Conservation (phyloP, 306 rosid genomes). For the Astragalus glycyphyllos region DNA sequence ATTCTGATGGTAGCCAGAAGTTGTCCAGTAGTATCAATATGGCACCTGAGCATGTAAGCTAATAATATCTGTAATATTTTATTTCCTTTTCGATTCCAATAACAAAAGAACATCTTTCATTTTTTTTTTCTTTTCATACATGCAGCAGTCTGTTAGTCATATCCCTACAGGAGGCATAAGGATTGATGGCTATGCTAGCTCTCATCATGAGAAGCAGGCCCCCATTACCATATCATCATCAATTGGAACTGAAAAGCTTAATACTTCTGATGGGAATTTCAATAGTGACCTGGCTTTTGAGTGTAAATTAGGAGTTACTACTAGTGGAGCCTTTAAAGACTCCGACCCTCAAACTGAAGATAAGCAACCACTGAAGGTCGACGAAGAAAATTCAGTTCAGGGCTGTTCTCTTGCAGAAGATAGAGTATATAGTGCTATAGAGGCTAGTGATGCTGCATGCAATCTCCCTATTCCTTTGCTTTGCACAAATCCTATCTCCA, state of each 20-base stretch:
- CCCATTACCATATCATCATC: conserved; percentile 23
- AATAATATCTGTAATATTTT: conserved; percentile 23
- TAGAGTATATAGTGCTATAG: conserved; percentile 36
- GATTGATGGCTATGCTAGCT: conserved; percentile 47
- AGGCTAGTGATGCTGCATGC: conserved; percentile 44
- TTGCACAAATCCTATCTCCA: conserved; percentile 34
- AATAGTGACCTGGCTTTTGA: conserved; percentile 42
- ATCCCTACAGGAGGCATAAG: conserved; percentile 46
- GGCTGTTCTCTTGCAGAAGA: conserved; percentile 42
- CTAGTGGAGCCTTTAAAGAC: conserved; percentile 37
- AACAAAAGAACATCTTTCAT: conserved; percentile 3
- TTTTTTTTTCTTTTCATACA: conserved; percentile 36
- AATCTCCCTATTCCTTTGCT: conserved; percentile 42
- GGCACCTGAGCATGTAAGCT: conserved; percentile 64
- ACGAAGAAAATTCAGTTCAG: conserved; percentile 44
- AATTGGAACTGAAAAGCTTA: conserved; percentile 43
- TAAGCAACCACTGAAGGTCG: conserved; percentile 42
- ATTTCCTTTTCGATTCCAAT: conserved; percentile 16
- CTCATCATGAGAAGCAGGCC: conserved; percentile 49
- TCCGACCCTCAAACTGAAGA: conserved; percentile 36
- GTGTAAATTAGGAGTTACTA: conserved; percentile 38
- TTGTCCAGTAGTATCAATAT: conserved; percentile 44
- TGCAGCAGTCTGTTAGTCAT: conserved; percentile 48
- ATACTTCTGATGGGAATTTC: conserved; percentile 38
- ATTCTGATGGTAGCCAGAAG: conserved; percentile 47